Evolutionary conservation across 2,329 filamentous ascomycete genomes (phyloP).

Genomic region (Colletotrichum gigasporum): DNA sequence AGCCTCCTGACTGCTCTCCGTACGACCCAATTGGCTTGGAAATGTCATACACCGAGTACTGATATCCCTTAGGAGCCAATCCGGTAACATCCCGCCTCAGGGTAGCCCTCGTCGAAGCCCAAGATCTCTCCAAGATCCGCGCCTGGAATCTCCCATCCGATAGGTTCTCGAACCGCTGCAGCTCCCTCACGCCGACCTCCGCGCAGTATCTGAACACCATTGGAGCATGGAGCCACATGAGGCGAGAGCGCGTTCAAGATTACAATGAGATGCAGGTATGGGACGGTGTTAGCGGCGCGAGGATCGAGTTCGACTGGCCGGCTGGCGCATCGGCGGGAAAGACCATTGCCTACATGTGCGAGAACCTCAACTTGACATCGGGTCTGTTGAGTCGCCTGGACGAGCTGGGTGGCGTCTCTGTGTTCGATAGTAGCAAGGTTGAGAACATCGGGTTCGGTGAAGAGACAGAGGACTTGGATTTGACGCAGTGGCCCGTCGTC

Average conservation of each 20-base stretch:
- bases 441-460: slow-evolving; percentile 81
- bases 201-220: slow-evolving; percentile 84
- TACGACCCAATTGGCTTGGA: slow-evolving; percentile 50
- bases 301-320: slow-evolving; percentile 87
- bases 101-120: slow-evolving; percentile 89
- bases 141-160: slow-evolving; percentile 72
- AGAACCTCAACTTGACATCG: slow-evolving; percentile 89
- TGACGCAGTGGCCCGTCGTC: slow-evolving; percentile 89
- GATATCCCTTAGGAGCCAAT: slow-evolving; percentile 69
- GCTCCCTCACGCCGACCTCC: slow-evolving; percentile 90
- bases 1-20: slow-evolving; percentile 82
- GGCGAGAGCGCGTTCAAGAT: slow-evolving; percentile 77
- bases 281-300: slow-evolving; percentile 89
- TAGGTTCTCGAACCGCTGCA: slow-evolving; percentile 92
- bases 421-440: slow-evolving; percentile 82
- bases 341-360: slow-evolving; percentile 94
- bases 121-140: slow-evolving; percentile 78
- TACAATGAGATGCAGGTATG: slow-evolving; percentile 99
- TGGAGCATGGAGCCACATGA: slow-evolving; percentile 85
- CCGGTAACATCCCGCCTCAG: slow-evolving; percentile 79
- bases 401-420: slow-evolving; percentile 72
- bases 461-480: slow-evolving; percentile 74
- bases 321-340: slow-evolving; percentile 57
- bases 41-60: neutral
- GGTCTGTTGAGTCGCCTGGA: slow-evolving; percentile 78